Evolutionary conservation across 2,329 filamentous ascomycete genomes (phyloP).

Genomic region (Beauveria pseudobassiana): DNA sequence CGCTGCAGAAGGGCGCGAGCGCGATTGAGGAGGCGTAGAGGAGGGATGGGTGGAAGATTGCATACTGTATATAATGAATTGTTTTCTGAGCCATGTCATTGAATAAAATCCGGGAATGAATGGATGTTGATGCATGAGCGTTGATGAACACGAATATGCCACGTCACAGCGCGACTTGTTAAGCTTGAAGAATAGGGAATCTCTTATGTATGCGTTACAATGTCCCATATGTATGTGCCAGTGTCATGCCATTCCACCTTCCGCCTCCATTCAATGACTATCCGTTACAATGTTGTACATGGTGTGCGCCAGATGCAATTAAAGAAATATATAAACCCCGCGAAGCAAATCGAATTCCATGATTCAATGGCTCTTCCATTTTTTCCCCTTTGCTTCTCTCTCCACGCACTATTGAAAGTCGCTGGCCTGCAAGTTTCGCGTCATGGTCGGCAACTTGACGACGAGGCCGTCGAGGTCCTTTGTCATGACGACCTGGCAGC

Average conservation of each 20-base stretch:
- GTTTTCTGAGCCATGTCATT: constrained; percentile 6
- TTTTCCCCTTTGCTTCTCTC: too few relatives aligned
- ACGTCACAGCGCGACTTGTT: not conserved
- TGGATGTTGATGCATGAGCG: not conserved
- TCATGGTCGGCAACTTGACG: constrained; percentile 86
- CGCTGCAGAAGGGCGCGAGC: constrained; percentile 48
- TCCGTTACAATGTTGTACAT: constrained; percentile 9
- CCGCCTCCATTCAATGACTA: not conserved
- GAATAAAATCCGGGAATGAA: constrained; percentile 9
- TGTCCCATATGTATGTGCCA: not conserved
- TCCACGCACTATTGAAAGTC: constrained; percentile 56
- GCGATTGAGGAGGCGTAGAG: constrained; percentile 48
- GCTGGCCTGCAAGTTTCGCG: constrained; percentile 88
- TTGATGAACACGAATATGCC: not conserved
- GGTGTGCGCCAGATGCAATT: constrained; percentile 5
- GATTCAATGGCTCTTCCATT: not conserved
- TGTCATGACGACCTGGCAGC: constrained; percentile 87
- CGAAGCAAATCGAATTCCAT: not conserved
- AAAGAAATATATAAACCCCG: not conserved
- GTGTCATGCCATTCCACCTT: not conserved
- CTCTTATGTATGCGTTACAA: constrained; percentile 4
- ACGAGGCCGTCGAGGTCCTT: constrained; percentile 82
- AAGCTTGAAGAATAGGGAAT: constrained; percentile 7
- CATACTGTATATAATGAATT: constrained; percentile 11
- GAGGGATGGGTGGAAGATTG: not conserved